These are phyloP conservation scores for Venturia effusa DNA, from an alignment of 2,329 filamentous ascomycete genomes.

Conservation along the genomic window DNA sequence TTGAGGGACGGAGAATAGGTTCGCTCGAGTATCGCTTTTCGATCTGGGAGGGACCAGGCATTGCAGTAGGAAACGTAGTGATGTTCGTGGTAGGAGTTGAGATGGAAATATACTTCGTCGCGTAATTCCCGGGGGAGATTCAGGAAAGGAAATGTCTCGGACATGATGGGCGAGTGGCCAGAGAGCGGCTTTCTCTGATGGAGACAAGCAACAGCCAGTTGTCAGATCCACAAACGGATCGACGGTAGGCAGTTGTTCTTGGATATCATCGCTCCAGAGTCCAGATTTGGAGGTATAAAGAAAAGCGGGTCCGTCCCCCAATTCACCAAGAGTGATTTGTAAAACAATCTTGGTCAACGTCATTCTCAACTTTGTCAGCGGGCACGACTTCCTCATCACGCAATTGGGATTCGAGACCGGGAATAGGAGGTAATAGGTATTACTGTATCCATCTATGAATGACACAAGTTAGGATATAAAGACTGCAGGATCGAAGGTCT, in stretches of 20 bases:
- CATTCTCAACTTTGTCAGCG: slow-evolving; percentile 5
- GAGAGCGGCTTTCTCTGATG: neutral
- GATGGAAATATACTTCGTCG: neutral
- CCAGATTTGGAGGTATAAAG: neutral
- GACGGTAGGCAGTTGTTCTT: too few relatives aligned
- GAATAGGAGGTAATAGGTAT: neutral
- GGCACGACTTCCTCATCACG: neutral
- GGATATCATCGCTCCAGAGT: too few relatives aligned
- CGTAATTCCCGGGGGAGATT: neutral
- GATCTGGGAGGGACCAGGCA: neutral
- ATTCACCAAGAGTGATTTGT: neutral
- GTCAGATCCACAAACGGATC: neutral
- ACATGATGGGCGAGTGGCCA: neutral
- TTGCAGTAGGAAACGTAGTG: neutral
- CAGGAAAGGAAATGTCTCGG: neutral
- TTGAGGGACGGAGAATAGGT: neutral
- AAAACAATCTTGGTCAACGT: neutral
- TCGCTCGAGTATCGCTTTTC: neutral
- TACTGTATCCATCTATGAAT: too few relatives aligned
- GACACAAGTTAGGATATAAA: too few relatives aligned
- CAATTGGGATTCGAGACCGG: neutral
- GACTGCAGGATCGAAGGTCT: neutral
- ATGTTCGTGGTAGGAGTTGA: neutral
- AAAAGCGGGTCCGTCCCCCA: neutral
- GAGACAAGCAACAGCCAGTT: neutral